phyloP scores from a whole-genome alignment of 1,284 basidiomycete genomes.

The Uromyces viciae-fabae region DNA sequence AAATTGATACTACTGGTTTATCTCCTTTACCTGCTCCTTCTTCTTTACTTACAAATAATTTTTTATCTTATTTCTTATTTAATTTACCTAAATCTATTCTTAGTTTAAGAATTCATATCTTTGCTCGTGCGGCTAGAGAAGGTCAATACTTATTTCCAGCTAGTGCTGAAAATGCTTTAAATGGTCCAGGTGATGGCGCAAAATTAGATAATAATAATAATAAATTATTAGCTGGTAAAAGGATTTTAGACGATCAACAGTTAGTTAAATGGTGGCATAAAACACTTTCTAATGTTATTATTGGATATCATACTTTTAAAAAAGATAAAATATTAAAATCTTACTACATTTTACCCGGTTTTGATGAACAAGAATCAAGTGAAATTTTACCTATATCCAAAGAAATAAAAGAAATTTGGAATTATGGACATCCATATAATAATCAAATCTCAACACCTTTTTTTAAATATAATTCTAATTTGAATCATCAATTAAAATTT shows the following conservation, averaged over 20 bases:
- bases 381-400: not conserved
- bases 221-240: slow-evolving; percentile 9
- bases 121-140: slow-evolving; percentile 40
- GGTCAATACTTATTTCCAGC: slow-evolving; percentile 40
- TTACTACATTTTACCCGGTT: slow-evolving; percentile 38
- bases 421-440: slow-evolving; percentile 35
- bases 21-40: slow-evolving; percentile 13
- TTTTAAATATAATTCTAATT: not conserved
- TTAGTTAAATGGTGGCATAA: slow-evolving; percentile 40
- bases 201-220: not conserved
- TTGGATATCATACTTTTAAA: not conserved
- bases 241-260: slow-evolving; percentile 40
- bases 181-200: slow-evolving; percentile 16
- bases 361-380: slow-evolving; percentile 23
- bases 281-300: not conserved
- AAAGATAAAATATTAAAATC: not conserved
- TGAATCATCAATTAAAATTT: not conserved
- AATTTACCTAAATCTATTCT: not conserved
- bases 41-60: not conserved
- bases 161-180: slow-evolving; percentile 22
- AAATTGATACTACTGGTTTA: slow-evolving; percentile 34
- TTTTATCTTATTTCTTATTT: slow-evolving; percentile 24
- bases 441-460: slow-evolving; percentile 10
- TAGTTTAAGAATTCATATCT: slow-evolving; percentile 35
- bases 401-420: slow-evolving; percentile 13